Evolutionary conservation across 2,329 filamentous ascomycete genomes (phyloP), one percentile per base, ranked within the genome.

Genomic region (Fusarium guadeloupense): DNA sequence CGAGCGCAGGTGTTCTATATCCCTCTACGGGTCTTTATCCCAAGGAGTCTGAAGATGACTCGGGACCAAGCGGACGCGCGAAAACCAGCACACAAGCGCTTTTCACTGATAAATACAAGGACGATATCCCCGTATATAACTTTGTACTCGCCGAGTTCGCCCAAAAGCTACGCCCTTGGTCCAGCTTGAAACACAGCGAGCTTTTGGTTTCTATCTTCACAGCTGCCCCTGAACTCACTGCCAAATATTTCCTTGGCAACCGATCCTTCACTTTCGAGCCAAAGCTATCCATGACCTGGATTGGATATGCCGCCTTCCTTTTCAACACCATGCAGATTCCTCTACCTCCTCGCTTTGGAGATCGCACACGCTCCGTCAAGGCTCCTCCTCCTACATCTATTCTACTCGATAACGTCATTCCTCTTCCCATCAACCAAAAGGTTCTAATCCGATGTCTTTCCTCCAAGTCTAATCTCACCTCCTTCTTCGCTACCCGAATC

Each of bases 201-300:
- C 83, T 99, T 9, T 77, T 97, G 3, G 79, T 94, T 5, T 83
- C 88, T 4, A 92, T 96, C 28, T 96, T 99, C 71, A 83, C 82
- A 59, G 85, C 86, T 8, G 91, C 90, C 0, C 94, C 96, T 1
- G 95, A 98, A 75, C 82, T 98, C 4, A 85, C 96, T 2, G 90
- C 92, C 37, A 88, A 93, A 69, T 99, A 96, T 74, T 98, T 97
- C 71, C 81, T 87, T 37, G 88, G 86, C 71, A 93, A 92, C 71
- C 88, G 85, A 57, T 85, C 89, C 48, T 95, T 98, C 69, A 86
- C 89, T 0, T 92, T 96, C 61, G 93, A 98, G 35, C 93, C 95
- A 0, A 98, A 97, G 71, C 82, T 96, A 6, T 95, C 93, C 4
- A 89, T 93, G 38, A 95, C 93, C 0, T 99, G 95, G 95, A 91